phyloP scores from a whole-genome alignment of 495 filamentous ascomycete genomes.

The Hypoxylon rickii region DNA sequence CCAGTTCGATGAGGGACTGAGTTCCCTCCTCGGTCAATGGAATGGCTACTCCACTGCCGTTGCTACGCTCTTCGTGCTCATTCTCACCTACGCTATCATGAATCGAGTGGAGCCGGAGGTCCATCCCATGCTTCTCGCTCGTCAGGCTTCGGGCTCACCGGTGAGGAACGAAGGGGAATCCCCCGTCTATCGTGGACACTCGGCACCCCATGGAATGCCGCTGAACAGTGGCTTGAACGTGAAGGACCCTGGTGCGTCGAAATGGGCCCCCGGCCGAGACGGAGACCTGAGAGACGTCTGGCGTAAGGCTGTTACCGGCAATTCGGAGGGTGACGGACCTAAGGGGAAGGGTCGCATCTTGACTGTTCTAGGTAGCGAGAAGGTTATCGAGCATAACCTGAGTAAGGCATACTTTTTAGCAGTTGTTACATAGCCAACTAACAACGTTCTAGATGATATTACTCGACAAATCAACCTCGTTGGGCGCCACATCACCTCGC shows the following conservation, averaged over 20 bases:
- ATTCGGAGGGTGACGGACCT: conserved; percentile 61
- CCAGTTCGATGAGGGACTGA: conserved; percentile 70
- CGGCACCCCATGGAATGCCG: conserved; percentile 82
- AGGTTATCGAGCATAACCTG: conserved; percentile 70
- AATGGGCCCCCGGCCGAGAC: conserved; percentile 79
- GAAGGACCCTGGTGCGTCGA: conserved; percentile 77
- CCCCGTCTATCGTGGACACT: conserved; percentile 76
- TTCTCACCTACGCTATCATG: conserved; percentile 58
- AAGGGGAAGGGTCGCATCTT: conserved; percentile 72
- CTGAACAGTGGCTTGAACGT: conserved; percentile 83
- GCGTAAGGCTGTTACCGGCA: conserved; percentile 72
- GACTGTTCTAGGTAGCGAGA: conserved; percentile 77
- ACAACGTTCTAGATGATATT: conserved; percentile 57
- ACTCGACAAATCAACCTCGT: conserved; percentile 87
- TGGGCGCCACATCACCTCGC: conserved; percentile 69
- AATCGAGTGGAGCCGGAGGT: conserved; percentile 74
- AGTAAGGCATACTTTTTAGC: conserved; percentile 39
- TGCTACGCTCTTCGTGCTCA: conserved; percentile 58
- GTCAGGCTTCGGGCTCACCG: conserved; percentile 76
- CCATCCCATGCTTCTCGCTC: conserved; percentile 85
- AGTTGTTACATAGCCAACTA: conserved; percentile 1
- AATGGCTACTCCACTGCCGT: conserved; percentile 72
- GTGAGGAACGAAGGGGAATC: conserved; percentile 86
- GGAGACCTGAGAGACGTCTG: conserved; percentile 94
- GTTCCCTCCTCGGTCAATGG: conserved; percentile 75